Base-by-base conservation (phyloP, 225 moss, liverwort and hornwort genomes). In the Thuidium tamariscinum region DNA sequence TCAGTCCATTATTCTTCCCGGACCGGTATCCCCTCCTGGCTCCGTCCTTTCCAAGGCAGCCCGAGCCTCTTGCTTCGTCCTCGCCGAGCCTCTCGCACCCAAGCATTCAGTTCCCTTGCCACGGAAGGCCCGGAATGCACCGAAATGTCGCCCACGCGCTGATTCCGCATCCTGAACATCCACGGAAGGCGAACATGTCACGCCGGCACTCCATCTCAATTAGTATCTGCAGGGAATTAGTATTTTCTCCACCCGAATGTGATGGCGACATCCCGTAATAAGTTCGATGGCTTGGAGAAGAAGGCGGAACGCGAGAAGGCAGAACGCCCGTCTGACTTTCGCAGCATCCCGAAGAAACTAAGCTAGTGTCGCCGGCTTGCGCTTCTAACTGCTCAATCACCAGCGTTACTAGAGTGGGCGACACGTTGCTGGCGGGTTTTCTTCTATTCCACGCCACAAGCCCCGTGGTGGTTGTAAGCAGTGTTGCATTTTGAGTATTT, bases 371-470 rank as follows among this genome's bases (percentile, higher is more conserved):
- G 80, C n/a, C n/a, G n/a, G n/a, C 22, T 32, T 39, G 37, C 26
- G 39, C 55, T 83, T n/a, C 88, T 80, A 88, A 90, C 88, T 86
- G 88, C 68, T 74, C 42, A 30, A 44, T 22, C 63, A 23, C 7
- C 57, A 72, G 19, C 68, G 80, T 76, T 80, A 16, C 89, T 32
- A 82, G 86, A 91, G 91, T 91, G 84, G 3, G 80, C 69, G 67
- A 76, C 91, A 91, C 88, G 88, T 46, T 86, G 39, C 63, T 62
- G 22, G 11, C 46, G 63, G 39, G 27, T 73, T 84, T 70, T 78
- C 91, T 91, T 91, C 18, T 20, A 72, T 77, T 30, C 71, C 77
- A 84, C 89, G 89, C 65, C 48, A n/a, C n/a, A n/a, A n/a, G n/a
- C n/a, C 48, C 51, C 16, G 55, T 22, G 72, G 46, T 83, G 64